A percentile compares a stretch with the other conserved stretches of the same genome.
Conservation (phyloP, 75 land plant genomes). For the Picea glauca region DNA sequence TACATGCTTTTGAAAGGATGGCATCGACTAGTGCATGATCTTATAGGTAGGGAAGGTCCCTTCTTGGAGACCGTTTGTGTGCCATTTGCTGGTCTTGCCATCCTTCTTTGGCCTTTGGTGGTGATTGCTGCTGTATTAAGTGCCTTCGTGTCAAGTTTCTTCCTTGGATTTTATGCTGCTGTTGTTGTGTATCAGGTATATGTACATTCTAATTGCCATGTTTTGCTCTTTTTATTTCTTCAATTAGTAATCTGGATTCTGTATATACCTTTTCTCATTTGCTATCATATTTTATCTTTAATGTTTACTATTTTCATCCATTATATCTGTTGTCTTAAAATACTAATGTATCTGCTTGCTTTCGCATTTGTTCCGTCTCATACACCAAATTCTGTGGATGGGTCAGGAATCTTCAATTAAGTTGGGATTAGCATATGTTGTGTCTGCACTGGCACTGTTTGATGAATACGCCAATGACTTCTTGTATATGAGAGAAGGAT, state of each 20-base stretch:
- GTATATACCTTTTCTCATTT: not conserved
- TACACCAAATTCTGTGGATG: slow-evolving; percentile 6
- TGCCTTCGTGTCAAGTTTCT: slow-evolving; percentile 60
- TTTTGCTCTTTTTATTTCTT: not conserved
- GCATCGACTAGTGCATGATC: slow-evolving; percentile 71
- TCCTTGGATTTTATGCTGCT: slow-evolving; percentile 79
- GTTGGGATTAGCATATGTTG: slow-evolving; percentile 66
- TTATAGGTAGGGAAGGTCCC: slow-evolving; percentile 83
- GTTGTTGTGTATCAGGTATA: slow-evolving; percentile 82
- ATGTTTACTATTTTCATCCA: not conserved
- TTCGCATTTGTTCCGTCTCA: not conserved
- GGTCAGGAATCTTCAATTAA: slow-evolving; percentile 59
- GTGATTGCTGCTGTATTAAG: slow-evolving; percentile 66
- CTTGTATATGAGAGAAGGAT: slow-evolving; percentile 83
- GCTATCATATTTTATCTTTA: not conserved
- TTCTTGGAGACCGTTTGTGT: slow-evolving; percentile 94
- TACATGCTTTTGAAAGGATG: slow-evolving; percentile 94
- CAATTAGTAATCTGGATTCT: not conserved
- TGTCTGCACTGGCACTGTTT: slow-evolving; percentile 66
- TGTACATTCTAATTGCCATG: not conserved
- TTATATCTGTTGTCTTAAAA: not conserved
- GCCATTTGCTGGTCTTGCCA: slow-evolving; percentile 95
- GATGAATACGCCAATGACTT: slow-evolving; percentile 95
- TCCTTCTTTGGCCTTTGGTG: slow-evolving; percentile 88
- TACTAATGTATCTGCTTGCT: not conserved